Evolutionary conservation across 2,329 filamentous ascomycete genomes (phyloP), one percentile per base, ranked within the genome.

Genomic region (Calonectria pauciramosa): DNA sequence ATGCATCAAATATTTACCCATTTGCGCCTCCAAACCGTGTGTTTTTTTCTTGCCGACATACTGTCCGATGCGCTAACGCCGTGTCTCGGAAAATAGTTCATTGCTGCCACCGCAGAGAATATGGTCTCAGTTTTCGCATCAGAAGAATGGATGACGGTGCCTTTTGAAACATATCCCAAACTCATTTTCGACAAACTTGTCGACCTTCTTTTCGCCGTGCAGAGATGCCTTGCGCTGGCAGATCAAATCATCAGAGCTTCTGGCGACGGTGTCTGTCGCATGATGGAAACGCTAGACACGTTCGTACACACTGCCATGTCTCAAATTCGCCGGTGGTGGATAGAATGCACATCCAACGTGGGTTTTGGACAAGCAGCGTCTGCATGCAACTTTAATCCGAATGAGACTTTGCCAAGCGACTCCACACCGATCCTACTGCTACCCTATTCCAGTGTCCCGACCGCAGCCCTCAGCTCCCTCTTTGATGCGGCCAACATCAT

Each of bases 1-100:
- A 72, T 70, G 65, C 70, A 75, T 6, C 70, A 75, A 3, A 14
- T 75, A 23, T 75, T 75, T 11, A 66, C 65, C n/a, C 73, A 75
- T 54, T n/a, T 75, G 11, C 70, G 73, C 13, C 59, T 75, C 28
- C 73, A 75, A 20, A 54, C 66, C 30, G 73, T 70, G 4, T 11
- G 73, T 67, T 47, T 49, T 1, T 18, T 36, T n/a, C 10, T 4
- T 0, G 16, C 20, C 2, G 4, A 16, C 0, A 7, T n/a, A 1
- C 1, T 41, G 20, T 16, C 26, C 4, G 20, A n/a, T n/a, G 4
- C 3, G 36, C 44, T 69, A 36, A 72, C 56, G 20, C 5, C 2
- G 36, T 23, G 28, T 47, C 13, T 32, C 10, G 7, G 49, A 65
- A 20, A 59, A 23, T 66, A 74, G 73, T 72, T 75, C 30, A 30